Evolutionary conservation across 805 yeast species (phyloP), one percentile per base, ranked within the genome.

Genomic region (Yarrowia sp.): DNA sequence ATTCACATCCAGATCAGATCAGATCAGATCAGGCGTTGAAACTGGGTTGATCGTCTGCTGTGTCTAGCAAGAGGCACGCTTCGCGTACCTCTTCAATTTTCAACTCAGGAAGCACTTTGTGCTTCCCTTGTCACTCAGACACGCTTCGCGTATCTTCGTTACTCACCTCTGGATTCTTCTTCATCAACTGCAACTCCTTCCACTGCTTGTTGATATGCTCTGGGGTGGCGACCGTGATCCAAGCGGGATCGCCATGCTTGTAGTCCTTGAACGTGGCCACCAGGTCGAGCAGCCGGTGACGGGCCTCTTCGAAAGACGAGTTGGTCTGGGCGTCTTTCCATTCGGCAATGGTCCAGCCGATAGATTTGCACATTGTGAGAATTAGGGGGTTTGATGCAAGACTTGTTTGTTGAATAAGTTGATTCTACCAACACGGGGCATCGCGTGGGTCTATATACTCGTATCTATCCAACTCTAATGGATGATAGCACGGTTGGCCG

Each of bases 321-420:
- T 82, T 82, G 73, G 77, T 79, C 76, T 92, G 96, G 82, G 85
- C 90, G 30, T 83, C 77, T 44, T 82, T 79, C 97, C 97, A 93
- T 71, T 93, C 91, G 30, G 82, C 77, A 49, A 90, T 83, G 13
- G 96, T 86, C 97, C 97, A 92, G 44, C 96, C 97, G 49, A 78
- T 79, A 9, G 64, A 58, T 58, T 58, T 9, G 20, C 64, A 58
- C 64, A 58, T 58, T 49, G 33, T 79, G 76, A 44, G 30, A 71
- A 19, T 70, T n/a, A 30, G 44, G 33, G n/a, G n/a, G n/a, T n/a
- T n/a, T n/a, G n/a, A n/a, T n/a, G n/a, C n/a, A n/a, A n/a, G n/a
- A n/a, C n/a, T n/a, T n/a, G n/a, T n/a, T n/a, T n/a, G 61, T 24
- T 63, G 24, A 13, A 13, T 36, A 6, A 12, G 38, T 36, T 36